Evolutionary conservation across 2,329 filamentous ascomycete species (phyloP).

Genomic region (Paecilomyces variotii): DNA sequence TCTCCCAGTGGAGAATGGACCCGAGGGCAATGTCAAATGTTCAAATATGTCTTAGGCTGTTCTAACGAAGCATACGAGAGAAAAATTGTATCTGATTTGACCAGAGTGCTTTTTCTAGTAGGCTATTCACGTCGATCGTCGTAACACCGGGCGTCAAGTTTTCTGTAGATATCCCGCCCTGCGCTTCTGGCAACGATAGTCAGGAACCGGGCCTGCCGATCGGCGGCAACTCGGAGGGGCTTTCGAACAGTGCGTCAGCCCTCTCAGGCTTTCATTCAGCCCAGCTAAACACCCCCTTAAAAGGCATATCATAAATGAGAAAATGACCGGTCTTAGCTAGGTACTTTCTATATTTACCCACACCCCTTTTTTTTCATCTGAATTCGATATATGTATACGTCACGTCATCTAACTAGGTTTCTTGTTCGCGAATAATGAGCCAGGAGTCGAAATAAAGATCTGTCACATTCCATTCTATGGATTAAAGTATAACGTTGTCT

Average conservation of each 20-base stretch:
- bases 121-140: too few relatives aligned
- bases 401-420: too few relatives aligned
- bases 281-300: background rate
- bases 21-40: background rate
- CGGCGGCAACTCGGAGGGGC: background rate
- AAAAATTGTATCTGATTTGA: background rate
- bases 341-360: constrained; percentile 1
- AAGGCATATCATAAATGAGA: background rate
- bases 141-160: background rate
- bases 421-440: too few relatives aligned
- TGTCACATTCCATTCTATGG: too few relatives aligned
- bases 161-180: background rate
- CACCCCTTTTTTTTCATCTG: constrained; percentile 1
- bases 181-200: background rate
- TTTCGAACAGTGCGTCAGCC: background rate
- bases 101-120: too few relatives aligned
- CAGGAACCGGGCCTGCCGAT: background rate
- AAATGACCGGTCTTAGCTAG: background rate
- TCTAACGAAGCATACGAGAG: background rate
- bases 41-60: background rate
- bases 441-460: too few relatives aligned
- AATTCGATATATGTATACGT: too few relatives aligned
- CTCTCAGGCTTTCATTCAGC: background rate
- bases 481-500: too few relatives aligned
- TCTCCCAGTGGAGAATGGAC: background rate